A percentile compares a stretch with the other conserved stretches of the same genome.
These are phyloP conservation scores for Yamadazyma olivae DNA, from an alignment of 805 yeast species.

Conservation along the genomic window DNA sequence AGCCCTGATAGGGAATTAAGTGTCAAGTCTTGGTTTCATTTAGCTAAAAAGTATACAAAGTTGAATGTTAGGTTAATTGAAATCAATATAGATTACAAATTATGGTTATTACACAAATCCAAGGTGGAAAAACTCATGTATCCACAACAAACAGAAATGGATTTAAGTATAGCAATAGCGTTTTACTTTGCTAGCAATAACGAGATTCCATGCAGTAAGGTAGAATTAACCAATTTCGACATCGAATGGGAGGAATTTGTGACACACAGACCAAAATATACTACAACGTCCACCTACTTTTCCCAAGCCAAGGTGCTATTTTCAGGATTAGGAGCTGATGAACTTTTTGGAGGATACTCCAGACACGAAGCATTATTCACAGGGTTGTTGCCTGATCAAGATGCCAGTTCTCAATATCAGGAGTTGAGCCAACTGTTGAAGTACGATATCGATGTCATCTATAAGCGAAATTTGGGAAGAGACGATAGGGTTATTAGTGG, in stretches of 20 bases:
- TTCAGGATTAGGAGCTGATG: constrained; percentile 97
- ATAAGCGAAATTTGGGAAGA: constrained; percentile 79
- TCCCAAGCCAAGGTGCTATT: constrained; percentile 68
- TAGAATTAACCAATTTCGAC: constrained; percentile 11
- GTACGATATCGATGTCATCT: constrained; percentile 68
- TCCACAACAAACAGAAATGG: constrained; percentile 93
- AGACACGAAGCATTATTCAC: constrained; percentile 62
- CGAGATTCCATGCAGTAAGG: constrained; percentile 7
- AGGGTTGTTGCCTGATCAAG: constrained; percentile 13
- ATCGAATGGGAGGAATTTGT: constrained; percentile 18
- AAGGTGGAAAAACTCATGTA: constrained; percentile 65
- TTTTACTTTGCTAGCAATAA: constrained; percentile 86
- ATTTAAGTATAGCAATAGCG: constrained; percentile 90
- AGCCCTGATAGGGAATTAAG: constrained; percentile 88
- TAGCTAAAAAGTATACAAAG: constrained; percentile 42
- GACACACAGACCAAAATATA: constrained; percentile 7
- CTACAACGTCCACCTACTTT: constrained; percentile 24
- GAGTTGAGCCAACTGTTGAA: constrained; percentile 58
- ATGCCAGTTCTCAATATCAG: constrained; percentile 21
- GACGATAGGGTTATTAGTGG: constrained; percentile 85
- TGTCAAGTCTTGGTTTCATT: constrained; percentile 51
- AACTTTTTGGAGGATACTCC: constrained; percentile 92
- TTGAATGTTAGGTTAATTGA: constrained; percentile 54
- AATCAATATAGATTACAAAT: constrained; percentile 68
- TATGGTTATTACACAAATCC: constrained; percentile 49